Evolutionary conservation across 2,329 filamentous ascomycete species (phyloP), one percentile per base, ranked within the genome.

Genomic region (Fusarium anthophilum): DNA sequence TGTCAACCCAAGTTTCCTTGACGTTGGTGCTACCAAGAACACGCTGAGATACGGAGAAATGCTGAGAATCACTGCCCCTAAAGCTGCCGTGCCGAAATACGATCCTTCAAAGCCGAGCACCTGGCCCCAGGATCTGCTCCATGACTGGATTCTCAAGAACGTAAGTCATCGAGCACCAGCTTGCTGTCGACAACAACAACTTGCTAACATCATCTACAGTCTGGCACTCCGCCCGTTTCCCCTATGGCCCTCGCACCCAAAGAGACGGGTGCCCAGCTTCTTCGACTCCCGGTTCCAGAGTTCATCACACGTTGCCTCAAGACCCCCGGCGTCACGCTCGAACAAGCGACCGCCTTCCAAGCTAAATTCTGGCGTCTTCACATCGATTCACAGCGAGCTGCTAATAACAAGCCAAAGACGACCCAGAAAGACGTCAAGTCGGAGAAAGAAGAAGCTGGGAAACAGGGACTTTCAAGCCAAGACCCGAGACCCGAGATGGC

Each of bases 1-100:
- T 63, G 81, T 87, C 11, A 87, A 86, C 57, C 86, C 86, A 0
- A 85, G 83, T 66, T 79, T 87, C 24, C 77, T 81, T 3, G 86
- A 87, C 63, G 79, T 83, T 0, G 81, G 79, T 2, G 80, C 85
- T 0, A 86, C 80, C 73, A 87, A 84, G 71, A 89, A 88, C 71
- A 87, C 86, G 1, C 76, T 87, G 65, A 80, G 85, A 13, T 87
- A 86, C 62, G 86, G 85, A 4, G 85, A 87, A 79, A 81, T 87
- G 78, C 75, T 88, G 59, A 79, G 84, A 3, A 84, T 85, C 4
- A 71, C 81, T 3, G 76, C 81, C 15, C 83, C 84, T 7, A 78
- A 73, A 59, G 53, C 71, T 3, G 77, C 75, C 44, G 30, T 68
- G 10, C 68, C 58, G 9, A 59, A 61, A 12, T 80, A 78, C 59